Percentiles rank a stretch among this genome's conserved stretches.
These are phyloP conservation scores for Periconia sp. DNA, from an alignment of 2,329 filamentous ascomycete species.

Conservation along the genomic window DNA sequence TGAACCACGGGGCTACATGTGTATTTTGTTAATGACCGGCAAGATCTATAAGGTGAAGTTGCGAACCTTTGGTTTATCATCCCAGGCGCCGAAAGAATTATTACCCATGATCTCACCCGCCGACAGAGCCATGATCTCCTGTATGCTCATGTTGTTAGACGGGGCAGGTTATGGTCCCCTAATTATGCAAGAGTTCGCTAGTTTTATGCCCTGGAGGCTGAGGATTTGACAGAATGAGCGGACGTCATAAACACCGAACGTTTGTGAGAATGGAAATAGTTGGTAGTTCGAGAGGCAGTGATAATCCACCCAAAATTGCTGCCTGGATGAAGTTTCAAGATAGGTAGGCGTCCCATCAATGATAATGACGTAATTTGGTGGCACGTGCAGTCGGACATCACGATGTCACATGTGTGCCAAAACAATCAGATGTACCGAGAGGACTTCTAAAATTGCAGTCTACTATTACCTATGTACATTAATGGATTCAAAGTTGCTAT, in stretches of 20 bases:
- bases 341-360: not conserved
- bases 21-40: slow-evolving; percentile 9
- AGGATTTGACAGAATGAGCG: not conserved
- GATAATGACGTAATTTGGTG: not conserved
- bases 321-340: too few species aligned
- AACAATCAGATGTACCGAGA: too few species aligned
- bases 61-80: slow-evolving; percentile 14
- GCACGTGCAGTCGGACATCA: not conserved
- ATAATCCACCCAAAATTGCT: too few species aligned
- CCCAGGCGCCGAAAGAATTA: slow-evolving; percentile 7
- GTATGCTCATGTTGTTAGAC: slow-evolving; percentile 7
- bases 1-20: slow-evolving; percentile 27
- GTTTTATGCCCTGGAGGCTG: not conserved
- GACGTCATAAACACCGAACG: not conserved
- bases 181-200: not conserved
- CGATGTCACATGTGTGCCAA: not conserved
- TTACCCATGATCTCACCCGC: not conserved
- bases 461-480: too few species aligned
- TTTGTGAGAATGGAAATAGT: too few species aligned
- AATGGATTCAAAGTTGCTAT: too few species aligned
- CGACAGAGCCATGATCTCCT: slow-evolving; percentile 4
- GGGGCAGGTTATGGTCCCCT: not conserved
- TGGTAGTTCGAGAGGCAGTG: too few species aligned
- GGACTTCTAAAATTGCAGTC: too few species aligned
- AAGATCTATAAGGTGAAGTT: not conserved